Evolutionary conservation across 2,329 filamentous ascomycete genomes (phyloP), one percentile per base, ranked within the genome.

Genomic region (Hirsutella rhossiliensis): DNA sequence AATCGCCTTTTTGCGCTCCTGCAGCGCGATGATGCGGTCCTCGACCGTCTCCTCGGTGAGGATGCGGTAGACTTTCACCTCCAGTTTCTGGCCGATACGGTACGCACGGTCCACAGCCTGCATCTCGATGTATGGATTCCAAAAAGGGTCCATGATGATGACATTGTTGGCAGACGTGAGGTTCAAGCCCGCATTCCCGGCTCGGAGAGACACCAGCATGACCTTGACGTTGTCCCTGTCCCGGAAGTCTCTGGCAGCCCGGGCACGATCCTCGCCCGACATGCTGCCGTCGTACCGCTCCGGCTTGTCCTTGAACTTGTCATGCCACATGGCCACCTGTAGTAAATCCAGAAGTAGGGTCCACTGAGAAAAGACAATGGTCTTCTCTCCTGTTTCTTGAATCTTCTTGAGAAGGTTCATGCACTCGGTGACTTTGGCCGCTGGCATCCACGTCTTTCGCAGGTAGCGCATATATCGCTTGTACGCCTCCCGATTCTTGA

Each of bases 91-190:
- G 1, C 88, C 88, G 52, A 95, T 89, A 11, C 89, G 83, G 62
- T 95, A 84, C 3, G 88, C 86, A 19, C 89, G 83, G 59, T 94
- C 89, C 42, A 95, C 82, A 4, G 89, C 89, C 63, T 96, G 89
- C 62, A 88, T 87, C 64, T 95, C 89, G 41, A 94, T 84, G 57
- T 84, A 94, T 0, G 88, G 89, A 50, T 95, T 96, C 87, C 87
- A 95, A 66, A 94, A 94, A 0, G 88, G 88, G 58, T 95, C 88
- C 57, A 94, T 79, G 50, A 95, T 84, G 60, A 96, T 87, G 52
- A 95, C 86, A 50, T 87, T 82, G 1, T 81, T 87, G 0, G 88
- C 89, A 17, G 80, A 78, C 34, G 84, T 86, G 19, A 96, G 72
- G 56, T 96, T 96, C 39, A 96, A 74, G 2, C 89, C 89, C 0